These are phyloP conservation scores for Megacollybia platyphylla DNA, from an alignment of 1,284 basidiomycete genomes.

Conservation along the genomic window DNA sequence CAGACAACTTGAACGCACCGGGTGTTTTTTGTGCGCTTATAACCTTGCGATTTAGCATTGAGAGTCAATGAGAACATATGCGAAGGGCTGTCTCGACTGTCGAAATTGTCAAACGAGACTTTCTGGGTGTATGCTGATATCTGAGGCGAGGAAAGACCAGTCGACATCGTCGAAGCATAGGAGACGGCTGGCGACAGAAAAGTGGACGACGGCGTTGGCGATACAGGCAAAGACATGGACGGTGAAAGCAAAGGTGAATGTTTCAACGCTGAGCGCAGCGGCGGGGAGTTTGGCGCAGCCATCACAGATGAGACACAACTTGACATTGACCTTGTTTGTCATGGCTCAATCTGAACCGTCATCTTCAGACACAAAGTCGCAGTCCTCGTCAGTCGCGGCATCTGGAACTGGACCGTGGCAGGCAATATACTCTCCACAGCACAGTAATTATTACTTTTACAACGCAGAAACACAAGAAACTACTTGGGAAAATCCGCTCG, in stretches of 20 bases:
- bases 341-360: background rate
- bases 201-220: background rate
- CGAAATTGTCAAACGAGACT: conserved; percentile 79
- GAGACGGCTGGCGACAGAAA: background rate
- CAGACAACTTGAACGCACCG: conserved; percentile 19
- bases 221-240: background rate
- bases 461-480: conserved; percentile 71
- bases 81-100: conserved; percentile 43
- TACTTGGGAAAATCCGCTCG: conserved; percentile 80
- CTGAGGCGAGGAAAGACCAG: background rate
- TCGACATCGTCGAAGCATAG: background rate
- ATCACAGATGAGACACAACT: background rate
- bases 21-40: conserved; percentile 67
- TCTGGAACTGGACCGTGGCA: conserved; percentile 48
- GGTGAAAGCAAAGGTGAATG: background rate
- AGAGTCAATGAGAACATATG: conserved; percentile 67
- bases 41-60: conserved; percentile 77
- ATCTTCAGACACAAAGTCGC: background rate
- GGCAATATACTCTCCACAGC: conserved; percentile 72
- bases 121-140: conserved; percentile 22
- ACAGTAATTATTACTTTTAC: conserved; percentile 85
- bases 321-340: background rate
- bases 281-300: background rate
- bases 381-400: conserved; percentile 3
- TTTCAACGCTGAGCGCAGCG: conserved; percentile 1